Conservation (phyloP, 2,329 filamentous ascomycete species). For the Fusarium sp. region DNA sequence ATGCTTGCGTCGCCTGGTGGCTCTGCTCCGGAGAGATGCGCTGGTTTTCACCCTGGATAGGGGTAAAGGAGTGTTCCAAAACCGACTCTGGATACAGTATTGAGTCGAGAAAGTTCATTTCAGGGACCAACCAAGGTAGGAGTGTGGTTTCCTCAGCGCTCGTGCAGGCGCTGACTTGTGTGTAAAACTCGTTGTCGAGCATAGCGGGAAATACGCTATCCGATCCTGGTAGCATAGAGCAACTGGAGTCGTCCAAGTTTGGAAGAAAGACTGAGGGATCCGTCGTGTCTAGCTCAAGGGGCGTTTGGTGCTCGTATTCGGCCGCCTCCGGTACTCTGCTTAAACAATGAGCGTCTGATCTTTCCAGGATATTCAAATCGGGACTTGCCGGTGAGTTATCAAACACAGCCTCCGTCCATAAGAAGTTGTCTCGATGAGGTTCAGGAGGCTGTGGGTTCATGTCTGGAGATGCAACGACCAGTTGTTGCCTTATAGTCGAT, state of each 20-base stretch:
- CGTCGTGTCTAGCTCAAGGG: neutral
- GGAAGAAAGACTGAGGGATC: neutral
- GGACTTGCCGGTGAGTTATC: neutral
- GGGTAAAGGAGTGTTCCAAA: neutral
- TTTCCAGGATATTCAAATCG: neutral
- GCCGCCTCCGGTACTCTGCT: neutral
- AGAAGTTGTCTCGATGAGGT: neutral
- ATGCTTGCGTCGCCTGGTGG: neutral
- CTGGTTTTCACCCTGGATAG: neutral
- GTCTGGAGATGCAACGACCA: neutral
- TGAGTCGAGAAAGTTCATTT: neutral
- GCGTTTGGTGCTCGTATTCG: neutral
- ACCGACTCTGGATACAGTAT: neutral
- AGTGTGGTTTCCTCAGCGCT: neutral
- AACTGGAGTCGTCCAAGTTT: neutral
- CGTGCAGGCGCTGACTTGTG: neutral
- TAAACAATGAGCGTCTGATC: neutral
- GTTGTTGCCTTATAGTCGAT: neutral
- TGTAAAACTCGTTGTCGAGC: neutral
- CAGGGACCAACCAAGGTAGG: neutral
- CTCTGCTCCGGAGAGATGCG: neutral
- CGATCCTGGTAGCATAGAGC: neutral
- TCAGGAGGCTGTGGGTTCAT: neutral
- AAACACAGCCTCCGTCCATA: neutral
- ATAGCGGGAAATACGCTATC: neutral